These are phyloP conservation scores for Lotus japonicus DNA, from an alignment of 306 rosid genomes.

Conservation along the genomic window DNA sequence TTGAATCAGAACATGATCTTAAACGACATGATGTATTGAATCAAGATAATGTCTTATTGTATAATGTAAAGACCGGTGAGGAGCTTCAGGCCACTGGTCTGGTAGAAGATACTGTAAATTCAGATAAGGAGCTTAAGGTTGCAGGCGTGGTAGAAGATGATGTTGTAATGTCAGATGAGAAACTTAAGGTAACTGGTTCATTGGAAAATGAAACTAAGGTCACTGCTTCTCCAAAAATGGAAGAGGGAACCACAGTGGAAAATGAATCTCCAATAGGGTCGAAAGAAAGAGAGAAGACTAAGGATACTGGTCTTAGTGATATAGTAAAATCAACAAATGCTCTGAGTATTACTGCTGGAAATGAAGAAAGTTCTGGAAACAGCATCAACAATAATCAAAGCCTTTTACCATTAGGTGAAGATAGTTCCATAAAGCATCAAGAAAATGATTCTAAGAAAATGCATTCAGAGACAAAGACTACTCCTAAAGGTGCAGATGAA, in stretches of 20 bases:
- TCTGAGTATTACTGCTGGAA: conserved; percentile 11
- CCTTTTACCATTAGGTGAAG: not conserved
- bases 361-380: conserved; percentile 20
- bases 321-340: conserved; percentile 8
- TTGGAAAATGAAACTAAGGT: not conserved
- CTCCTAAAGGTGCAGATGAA: conserved; percentile 40
- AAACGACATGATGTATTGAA: conserved; percentile 21
- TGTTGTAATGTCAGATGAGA: conserved; percentile 31
- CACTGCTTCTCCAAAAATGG: not conserved
- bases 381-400: not conserved
- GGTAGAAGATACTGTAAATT: conserved; percentile 14
- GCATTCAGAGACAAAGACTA: conserved; percentile 22
- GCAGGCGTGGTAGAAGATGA: not conserved
- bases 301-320: conserved; percentile 14
- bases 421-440: conserved; percentile 6
- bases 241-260: not conserved
- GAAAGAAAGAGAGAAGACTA: conserved; percentile 21
- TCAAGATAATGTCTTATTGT: conserved; percentile 12
- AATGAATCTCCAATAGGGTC: not conserved
- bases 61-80: conserved; percentile 24
- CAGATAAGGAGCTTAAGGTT: conserved; percentile 3
- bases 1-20: conserved; percentile 17
- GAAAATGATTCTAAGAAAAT: conserved; percentile 19
- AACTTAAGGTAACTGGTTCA: conserved; percentile 22
- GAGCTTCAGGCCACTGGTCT: not conserved